phyloP scores from a whole-genome alignment of 352 stramenopile genomes.

The Globisporangium alternatum region DNA sequence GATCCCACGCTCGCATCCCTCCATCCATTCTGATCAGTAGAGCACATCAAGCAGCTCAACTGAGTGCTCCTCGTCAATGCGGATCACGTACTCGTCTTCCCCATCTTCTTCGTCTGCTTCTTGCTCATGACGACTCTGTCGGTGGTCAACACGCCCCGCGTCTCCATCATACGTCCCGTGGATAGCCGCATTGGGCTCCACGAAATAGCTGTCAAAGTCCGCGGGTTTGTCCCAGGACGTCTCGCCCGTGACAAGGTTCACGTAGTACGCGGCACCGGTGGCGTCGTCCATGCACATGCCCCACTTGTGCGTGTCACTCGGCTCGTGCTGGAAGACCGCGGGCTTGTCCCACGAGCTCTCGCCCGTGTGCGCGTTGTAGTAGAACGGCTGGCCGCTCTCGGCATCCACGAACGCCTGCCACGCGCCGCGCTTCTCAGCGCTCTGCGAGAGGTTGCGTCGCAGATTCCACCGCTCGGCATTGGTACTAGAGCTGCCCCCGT shows the following conservation, averaged over 20 bases:
- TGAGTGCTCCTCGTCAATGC: conserved; percentile 24
- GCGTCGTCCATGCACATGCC: conserved; percentile 45
- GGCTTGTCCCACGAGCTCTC: conserved; percentile 61
- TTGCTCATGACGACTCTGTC: not conserved
- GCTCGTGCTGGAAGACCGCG: not conserved
- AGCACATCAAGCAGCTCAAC: not conserved
- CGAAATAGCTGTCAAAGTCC: conserved; percentile 13
- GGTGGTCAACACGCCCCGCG: not conserved
- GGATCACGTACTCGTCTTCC: conserved; percentile 49
- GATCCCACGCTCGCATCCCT: not conserved
- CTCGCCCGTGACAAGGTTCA: conserved; percentile 44
- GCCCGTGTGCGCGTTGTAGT: conserved; percentile 61
- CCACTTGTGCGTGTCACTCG: conserved; percentile 24
- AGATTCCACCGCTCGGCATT: conserved; percentile 15
- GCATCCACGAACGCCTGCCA: conserved; percentile 68
- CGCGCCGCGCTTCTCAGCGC: conserved; percentile 22
- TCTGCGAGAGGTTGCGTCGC: conserved; percentile 23
- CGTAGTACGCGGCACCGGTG: conserved; percentile 45
- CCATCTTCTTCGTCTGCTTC: conserved; percentile 8
- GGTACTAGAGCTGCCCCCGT: not conserved
- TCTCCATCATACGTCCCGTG: not conserved
- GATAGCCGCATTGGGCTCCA: not conserved
- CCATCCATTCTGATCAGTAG: not conserved
- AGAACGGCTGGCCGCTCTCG: conserved; percentile 51
- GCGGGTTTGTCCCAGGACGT: conserved; percentile 50